These are phyloP conservation scores for Cardiospermum halicacabum DNA, from an alignment of 345 rosid species.

Conservation along the genomic window DNA sequence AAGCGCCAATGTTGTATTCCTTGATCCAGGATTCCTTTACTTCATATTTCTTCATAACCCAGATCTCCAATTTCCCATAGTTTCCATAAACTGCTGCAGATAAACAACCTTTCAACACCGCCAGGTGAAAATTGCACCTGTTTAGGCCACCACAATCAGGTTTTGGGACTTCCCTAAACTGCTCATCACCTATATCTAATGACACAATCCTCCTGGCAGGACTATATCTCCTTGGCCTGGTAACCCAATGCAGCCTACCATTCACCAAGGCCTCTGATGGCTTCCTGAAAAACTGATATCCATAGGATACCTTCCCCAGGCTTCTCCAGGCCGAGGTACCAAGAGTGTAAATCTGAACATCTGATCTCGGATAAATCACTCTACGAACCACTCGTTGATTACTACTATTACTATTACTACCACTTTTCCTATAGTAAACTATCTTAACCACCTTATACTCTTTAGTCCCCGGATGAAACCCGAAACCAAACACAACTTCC, in stretches of 20 bases:
- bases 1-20: constrained; percentile 55
- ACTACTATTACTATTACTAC: not conserved
- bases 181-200: constrained; percentile 68
- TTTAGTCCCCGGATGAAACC: constrained; percentile 40
- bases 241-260: constrained; percentile 83
- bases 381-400: constrained; percentile 30
- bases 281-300: constrained; percentile 46
- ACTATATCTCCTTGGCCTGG: constrained; percentile 48
- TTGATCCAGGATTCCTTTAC: constrained; percentile 72
- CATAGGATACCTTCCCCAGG: constrained; percentile 46
- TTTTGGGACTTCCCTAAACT: constrained; percentile 64
- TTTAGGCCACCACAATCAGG: constrained; percentile 67
- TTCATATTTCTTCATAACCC: constrained; percentile 76
- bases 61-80: constrained; percentile 71
- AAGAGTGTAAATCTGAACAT: constrained; percentile 50
- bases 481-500: constrained; percentile 58
- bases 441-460: constrained; percentile 63
- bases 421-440: constrained; percentile 35
- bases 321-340: constrained; percentile 58
- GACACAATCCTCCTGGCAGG: constrained; percentile 66
- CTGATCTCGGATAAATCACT: constrained; percentile 37
- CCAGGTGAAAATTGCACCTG: constrained; percentile 54
- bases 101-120: constrained; percentile 52
- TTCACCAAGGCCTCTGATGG: constrained; percentile 64
- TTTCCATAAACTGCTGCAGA: constrained; percentile 62